Evolutionary conservation across 768 basidiomycete genomes (phyloP).

Genomic region (Hirschioporus abietinus): DNA sequence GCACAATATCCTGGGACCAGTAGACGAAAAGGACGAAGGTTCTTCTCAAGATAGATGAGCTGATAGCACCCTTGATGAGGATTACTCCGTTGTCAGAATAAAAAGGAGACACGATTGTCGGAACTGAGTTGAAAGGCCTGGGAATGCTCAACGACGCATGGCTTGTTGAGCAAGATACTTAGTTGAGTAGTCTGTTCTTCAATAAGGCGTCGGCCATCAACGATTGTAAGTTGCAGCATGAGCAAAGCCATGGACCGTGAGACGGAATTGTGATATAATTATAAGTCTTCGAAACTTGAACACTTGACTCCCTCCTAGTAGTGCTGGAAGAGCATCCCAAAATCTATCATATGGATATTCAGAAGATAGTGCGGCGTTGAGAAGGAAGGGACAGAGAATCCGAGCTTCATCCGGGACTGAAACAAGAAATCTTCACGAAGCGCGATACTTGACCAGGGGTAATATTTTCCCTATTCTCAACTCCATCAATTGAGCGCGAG

Average conservation of each 20-base stretch:
- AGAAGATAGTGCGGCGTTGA: background rate
- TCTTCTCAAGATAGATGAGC: background rate
- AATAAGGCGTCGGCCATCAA: background rate
- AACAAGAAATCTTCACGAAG: background rate
- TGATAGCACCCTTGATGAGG: background rate
- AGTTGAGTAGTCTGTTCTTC: background rate
- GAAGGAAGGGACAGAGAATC: background rate
- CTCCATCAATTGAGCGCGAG: background rate
- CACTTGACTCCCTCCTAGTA: background rate
- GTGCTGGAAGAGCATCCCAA: background rate
- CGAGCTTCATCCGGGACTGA: background rate
- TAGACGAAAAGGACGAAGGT: background rate
- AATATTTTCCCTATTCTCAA: background rate
- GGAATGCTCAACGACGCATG: background rate
- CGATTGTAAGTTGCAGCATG: background rate
- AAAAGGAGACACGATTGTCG: background rate
- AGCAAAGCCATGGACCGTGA: background rate
- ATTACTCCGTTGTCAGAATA: background rate
- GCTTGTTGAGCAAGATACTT: background rate
- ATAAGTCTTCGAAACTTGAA: no score
- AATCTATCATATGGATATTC: background rate
- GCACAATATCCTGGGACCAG: background rate
- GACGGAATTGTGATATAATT: no score
- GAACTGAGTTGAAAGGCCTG: background rate
- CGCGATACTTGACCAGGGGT: background rate